Base-by-base conservation (phyloP, 768 basidiomycete genomes). In the Hygrocybe punicea region DNA sequence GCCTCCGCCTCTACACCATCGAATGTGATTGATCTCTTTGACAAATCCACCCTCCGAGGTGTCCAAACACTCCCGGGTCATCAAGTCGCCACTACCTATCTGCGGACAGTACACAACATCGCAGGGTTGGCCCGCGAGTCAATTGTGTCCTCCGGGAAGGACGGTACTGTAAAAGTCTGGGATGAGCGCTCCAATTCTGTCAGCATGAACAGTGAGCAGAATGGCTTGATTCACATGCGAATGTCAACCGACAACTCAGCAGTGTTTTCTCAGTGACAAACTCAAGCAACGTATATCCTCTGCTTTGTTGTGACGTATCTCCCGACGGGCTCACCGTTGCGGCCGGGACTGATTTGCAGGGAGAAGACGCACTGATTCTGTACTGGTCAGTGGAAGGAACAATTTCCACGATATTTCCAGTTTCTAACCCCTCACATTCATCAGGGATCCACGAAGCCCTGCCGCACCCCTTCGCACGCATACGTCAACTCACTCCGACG, bases 401-500 rank as follows among this genome's bases (percentile, higher is more conserved):
- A 13, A 11, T 21, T 34, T 51, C 25, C 33, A 13, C 17, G 16
- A 42, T 23, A 17, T 50, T n/a, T 33, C 39, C 55, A 34, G 35
- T 40, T 37, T 34, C 49, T 25, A 2, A n/a, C 3, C 9, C 35
- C 10, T 33, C 16, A 57, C 51, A n/a, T 37, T 51, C 6, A 46
- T 23, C 65, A 93, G 92, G 91, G 94, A 98, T 69, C 87, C 87
- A 17, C 83, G 94, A n/a, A 83, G 84, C 53, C 84, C 92, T 9
- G 78, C 76, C 2, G 77, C 81, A 1, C 88, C 87, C 4, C 66
- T 92, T 1, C 84, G 90, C 33, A 77, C 75, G n/a, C 93, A 97
- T 70, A 75, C 82, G 3, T 91, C 89, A 2, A 93, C 92, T 0
- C 94, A 98, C 66, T 95, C 93, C 2, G 94, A 98, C 70, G 94